Evolutionary conservation across 2,329 filamentous ascomycete genomes (phyloP).

Genomic region (Penicillium sp.): DNA sequence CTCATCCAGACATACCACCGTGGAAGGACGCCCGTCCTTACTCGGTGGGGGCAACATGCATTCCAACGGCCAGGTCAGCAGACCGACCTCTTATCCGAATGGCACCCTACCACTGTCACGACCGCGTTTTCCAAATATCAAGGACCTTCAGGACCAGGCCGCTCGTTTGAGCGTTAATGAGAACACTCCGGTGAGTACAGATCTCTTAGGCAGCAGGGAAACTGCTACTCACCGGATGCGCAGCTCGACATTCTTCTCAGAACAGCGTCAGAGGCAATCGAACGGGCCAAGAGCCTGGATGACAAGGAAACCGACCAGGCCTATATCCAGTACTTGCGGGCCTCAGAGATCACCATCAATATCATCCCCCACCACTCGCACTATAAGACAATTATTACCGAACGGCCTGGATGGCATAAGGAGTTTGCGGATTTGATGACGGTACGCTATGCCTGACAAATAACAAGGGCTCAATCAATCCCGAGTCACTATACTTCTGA

Average conservation of each 20-base stretch:
- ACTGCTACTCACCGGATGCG: constrained; percentile 16
- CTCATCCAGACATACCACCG: constrained; percentile 31
- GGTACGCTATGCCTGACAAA: not conserved
- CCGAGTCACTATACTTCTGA: too few relatives aligned
- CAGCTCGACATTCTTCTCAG: constrained; percentile 35
- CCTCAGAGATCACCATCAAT: constrained; percentile 71
- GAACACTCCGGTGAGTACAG: constrained; percentile 27
- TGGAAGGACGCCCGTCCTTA: constrained; percentile 29
- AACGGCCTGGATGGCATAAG: constrained; percentile 47
- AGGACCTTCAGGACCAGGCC: constrained; percentile 39
- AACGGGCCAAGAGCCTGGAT: constrained; percentile 30
- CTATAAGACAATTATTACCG: constrained; percentile 59
- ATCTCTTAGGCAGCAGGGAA: not conserved
- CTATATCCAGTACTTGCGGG: constrained; percentile 76
- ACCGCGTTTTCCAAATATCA: constrained; percentile 36
- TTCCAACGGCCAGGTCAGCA: constrained; percentile 23
- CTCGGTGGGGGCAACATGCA: constrained; percentile 28
- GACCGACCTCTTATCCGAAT: constrained; percentile 24
- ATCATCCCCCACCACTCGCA: constrained; percentile 71
- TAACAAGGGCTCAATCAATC: too few relatives aligned
- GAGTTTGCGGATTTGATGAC: constrained; percentile 50
- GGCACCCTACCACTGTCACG: constrained; percentile 19
- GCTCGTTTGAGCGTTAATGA: constrained; percentile 32
- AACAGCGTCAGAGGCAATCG: constrained; percentile 35
- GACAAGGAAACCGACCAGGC: constrained; percentile 59